Base-by-base conservation (phyloP, 805 yeast genomes). In the Candida sakaeoensis region DNA sequence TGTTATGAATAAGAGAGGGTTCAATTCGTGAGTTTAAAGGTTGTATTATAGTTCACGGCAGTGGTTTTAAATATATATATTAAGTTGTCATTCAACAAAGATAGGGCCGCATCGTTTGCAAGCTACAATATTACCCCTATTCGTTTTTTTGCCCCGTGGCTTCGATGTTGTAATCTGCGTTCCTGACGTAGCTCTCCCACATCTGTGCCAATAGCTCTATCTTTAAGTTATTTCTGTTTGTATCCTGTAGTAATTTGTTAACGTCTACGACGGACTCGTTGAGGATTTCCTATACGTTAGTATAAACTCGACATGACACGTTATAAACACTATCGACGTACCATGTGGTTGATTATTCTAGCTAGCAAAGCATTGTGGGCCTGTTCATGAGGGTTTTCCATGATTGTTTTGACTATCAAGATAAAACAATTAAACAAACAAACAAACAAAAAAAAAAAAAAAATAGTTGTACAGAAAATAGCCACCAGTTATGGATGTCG, bases 331-430 rank as follows among this genome's bases (percentile, higher is more conserved):
- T n/a, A 16, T 10, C 2, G n/a, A 74, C 88, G 35, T 70, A 81
- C 88, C 58, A 85, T 77, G 49, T 83, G 85, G 57, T 75, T 77
- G 36, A 84, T 78, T n/a, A 86, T 85, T 46, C 95, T 76, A 8
- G 85, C 77, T 29, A 84, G 66, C 16, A 88, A 65, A 12, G 87
- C 87, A 47, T 76, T 80, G 54, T 87, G 95, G 5, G 77, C 84
- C 54, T 82, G 84, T 51, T 85, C 90, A 53, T 86, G 90, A 3
- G 95, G 96, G 51, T 85, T 86, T 60, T 85, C 88, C 95, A 85
- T 85, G 4, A 8, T 49, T 43, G 30, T 37, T 36, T 24, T 30
- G 28, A 18, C 24, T 33, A 26, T 19, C 25, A 33, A n/a, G n/a
- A n/a, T n/a, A n/a, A n/a, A n/a, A n/a, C n/a, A n/a, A n/a, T n/a